A percentile compares a stretch with the other conserved stretches of the same genome.
These are phyloP conservation scores for Aethionema arabicum DNA, from an alignment of 345 rosid species.

Conservation along the genomic window DNA sequence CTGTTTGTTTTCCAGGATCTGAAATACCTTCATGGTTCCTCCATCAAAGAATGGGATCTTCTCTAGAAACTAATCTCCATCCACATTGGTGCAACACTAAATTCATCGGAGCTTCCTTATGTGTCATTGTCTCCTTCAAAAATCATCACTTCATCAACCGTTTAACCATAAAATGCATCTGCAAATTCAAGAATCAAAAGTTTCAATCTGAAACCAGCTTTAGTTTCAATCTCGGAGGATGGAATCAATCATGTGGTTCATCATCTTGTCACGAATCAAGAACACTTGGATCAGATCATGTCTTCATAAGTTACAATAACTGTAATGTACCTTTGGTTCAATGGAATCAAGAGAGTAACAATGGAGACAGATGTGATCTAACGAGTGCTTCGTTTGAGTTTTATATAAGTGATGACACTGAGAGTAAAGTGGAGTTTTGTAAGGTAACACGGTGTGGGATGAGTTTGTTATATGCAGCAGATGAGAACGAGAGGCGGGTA, in stretches of 20 bases:
- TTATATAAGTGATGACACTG: conserved; percentile 28
- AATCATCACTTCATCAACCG: conserved; percentile 16
- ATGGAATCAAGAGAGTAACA: conserved; percentile 12
- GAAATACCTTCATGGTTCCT: conserved; percentile 32
- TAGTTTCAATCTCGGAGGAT: conserved; percentile 27
- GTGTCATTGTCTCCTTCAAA: conserved; percentile 28
- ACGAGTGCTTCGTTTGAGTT: conserved; percentile 25
- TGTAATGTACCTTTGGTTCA: conserved; percentile 16
- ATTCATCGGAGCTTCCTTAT: conserved; percentile 28
- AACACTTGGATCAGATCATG: conserved; percentile 31
- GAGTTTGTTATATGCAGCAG: conserved; percentile 35
- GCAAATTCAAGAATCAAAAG: conserved; percentile 2
- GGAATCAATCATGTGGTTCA: conserved; percentile 37
- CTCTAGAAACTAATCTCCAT: conserved; percentile 16
- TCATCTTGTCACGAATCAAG: conserved; percentile 35
- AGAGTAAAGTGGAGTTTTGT: conserved; percentile 24
- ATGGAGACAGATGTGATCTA: conserved; percentile 21
- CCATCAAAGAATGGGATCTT: conserved; percentile 31
- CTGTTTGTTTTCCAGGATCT: conserved; percentile 31
- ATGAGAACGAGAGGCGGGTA: conserved; percentile 27
- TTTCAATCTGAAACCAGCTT: conserved; percentile 20
- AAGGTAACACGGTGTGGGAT: conserved; percentile 34
- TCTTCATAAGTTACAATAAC: conserved; percentile 34
- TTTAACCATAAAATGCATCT: conserved; percentile 32
- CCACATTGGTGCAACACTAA: conserved; percentile 32